These are phyloP conservation scores for Azolla pinnata DNA, from an alignment of 75 land plant genomes.

Conservation along the genomic window DNA sequence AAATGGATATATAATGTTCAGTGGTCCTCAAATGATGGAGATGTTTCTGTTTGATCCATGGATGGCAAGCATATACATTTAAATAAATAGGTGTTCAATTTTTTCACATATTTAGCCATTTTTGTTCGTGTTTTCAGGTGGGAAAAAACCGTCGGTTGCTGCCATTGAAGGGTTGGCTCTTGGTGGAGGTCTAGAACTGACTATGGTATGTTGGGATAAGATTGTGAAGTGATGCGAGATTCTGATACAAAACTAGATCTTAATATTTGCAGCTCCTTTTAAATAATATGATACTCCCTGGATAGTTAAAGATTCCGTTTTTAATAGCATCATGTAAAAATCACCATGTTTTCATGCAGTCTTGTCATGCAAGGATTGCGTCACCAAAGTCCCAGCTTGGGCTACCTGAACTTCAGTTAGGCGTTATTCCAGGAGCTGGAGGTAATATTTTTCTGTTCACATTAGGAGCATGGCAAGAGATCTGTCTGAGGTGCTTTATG, in stretches of 20 bases:
- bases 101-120: too few species aligned
- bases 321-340: not conserved
- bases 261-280: too few species aligned
- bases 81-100: not conserved
- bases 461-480: not conserved
- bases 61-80: not conserved
- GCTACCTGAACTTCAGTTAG: conserved; percentile 92
- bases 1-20: too few species aligned
- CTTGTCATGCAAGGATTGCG: conserved; percentile 88
- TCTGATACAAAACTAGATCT: too few species aligned
- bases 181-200: conserved; percentile 94
- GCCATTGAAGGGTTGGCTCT: conserved; percentile 94
- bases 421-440: conserved; percentile 94
- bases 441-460: conserved; percentile 28
- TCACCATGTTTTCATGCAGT: conserved; percentile 28
- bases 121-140: conserved; percentile 67
- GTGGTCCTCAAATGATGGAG: not conserved
- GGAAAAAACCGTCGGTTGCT: conserved; percentile 86
- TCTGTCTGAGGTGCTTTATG: not conserved
- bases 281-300: not conserved
- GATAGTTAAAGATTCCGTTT: not conserved
- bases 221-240: too few species aligned
- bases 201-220: conserved; percentile 53
- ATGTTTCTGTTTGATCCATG: not conserved
- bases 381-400: conserved; percentile 76